phyloP scores from a whole-genome alignment of 1,139 yeast genomes.

The Geotrichum europaeum region DNA sequence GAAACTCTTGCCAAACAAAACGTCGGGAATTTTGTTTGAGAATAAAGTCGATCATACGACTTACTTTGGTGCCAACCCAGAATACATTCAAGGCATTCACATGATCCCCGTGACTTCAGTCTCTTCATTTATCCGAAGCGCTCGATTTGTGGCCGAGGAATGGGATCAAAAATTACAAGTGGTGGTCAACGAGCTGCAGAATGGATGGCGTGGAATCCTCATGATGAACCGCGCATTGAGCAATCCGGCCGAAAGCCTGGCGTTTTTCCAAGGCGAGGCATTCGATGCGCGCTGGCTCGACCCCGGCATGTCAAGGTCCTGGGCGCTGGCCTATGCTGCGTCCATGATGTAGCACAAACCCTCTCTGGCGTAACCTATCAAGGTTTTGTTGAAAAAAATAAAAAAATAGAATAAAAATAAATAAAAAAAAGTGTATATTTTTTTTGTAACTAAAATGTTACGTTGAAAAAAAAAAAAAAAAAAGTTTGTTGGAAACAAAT shows the following conservation, averaged over 20 bases:
- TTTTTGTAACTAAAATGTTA: not conserved
- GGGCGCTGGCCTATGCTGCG: conserved; percentile 77
- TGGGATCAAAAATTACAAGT: conserved; percentile 55
- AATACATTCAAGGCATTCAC: conserved; percentile 92
- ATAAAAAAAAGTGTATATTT: not conserved
- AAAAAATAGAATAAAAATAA: not conserved
- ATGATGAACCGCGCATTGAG: conserved; percentile 62
- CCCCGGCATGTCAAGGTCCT: conserved; percentile 81
- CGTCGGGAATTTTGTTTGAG: conserved; percentile 70
- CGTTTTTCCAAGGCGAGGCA: conserved; percentile 50
- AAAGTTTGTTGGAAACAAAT: not conserved
- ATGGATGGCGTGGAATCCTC: conserved; percentile 87
- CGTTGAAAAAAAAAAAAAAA: not conserved
- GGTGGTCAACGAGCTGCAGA: conserved; percentile 50
- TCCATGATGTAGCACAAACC: conserved; percentile 29
- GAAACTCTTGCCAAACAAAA: conserved; percentile 54
- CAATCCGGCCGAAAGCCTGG: conserved; percentile 33
- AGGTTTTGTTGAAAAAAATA: not conserved
- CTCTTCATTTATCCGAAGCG: conserved; percentile 65
- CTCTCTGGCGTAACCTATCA: not conserved
- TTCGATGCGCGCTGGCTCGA: conserved; percentile 57
- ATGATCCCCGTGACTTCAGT: conserved; percentile 88
- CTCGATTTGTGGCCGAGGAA: conserved; percentile 72
- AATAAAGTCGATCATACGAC: conserved; percentile 91
- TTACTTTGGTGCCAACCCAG: conserved; percentile 67